A percentile compares a stretch with the other conserved stretches of the same genome.
These are phyloP conservation scores for Chrysochromulina parva DNA, from an alignment of 78 protist species.

Conservation along the genomic window DNA sequence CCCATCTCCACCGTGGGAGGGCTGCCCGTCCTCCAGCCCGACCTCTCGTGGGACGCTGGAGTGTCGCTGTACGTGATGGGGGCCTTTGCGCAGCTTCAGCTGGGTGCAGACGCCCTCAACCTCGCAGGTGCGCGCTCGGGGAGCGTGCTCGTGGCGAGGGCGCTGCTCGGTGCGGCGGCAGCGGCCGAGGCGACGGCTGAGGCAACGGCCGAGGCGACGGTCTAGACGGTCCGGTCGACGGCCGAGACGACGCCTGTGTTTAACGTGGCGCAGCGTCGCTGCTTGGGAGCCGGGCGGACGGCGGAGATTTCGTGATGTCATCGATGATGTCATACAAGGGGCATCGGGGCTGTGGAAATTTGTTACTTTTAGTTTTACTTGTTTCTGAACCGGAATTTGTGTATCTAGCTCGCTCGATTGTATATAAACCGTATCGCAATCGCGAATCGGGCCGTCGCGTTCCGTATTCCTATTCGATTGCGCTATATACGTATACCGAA, in stretches of 20 bases:
- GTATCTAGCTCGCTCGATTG: no score
- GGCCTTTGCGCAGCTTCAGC: constrained; percentile 7
- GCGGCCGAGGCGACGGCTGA: no score
- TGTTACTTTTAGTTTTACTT: no score
- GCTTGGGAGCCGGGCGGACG: not conserved
- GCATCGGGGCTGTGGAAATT: no score
- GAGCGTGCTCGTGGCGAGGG: not conserved
- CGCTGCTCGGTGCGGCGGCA: not conserved
- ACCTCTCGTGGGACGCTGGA: not conserved
- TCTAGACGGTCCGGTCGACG: not conserved
- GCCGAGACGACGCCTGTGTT: not conserved
- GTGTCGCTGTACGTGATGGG: not conserved
- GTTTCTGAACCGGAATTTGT: no score
- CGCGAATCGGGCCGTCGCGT: no score
- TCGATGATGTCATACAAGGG: not conserved
- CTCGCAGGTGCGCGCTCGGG: not conserved
- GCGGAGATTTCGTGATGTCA: not conserved
- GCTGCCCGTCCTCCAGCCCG: not conserved
- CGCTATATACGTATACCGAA: no score
- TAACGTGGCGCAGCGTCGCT: no score
- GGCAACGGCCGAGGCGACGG: not conserved
- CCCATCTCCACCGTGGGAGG: not conserved
- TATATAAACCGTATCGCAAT: no score
- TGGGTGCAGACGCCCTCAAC: not conserved
- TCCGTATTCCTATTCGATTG: no score